Conservation (phyloP, 441 rosid species). For the Aquilaria agallochum region DNA sequence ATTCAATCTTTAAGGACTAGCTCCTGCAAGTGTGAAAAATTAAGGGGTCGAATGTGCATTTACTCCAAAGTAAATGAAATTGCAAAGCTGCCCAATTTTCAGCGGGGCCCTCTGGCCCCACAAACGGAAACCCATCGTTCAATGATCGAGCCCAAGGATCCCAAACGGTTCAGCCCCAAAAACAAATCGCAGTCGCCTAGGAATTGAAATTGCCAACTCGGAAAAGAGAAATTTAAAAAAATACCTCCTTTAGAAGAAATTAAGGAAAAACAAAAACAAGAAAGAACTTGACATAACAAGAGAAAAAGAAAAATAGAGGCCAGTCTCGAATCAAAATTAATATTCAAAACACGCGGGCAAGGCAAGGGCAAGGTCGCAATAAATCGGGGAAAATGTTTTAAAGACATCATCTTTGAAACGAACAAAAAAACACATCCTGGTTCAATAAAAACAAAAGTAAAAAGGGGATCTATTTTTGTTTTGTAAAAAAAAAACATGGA, state of each 20-base stretch:
- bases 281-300: background rate
- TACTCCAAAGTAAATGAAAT: too few relatives aligned
- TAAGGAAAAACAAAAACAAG: slow-evolving; percentile 4
- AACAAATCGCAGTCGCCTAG: slow-evolving; percentile 1
- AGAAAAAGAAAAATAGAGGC: background rate
- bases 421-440: slow-evolving; percentile 5
- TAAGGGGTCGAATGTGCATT: too few relatives aligned
- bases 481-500: slow-evolving; percentile 26
- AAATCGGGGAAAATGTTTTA: background rate
- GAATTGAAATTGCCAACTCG: slow-evolving; percentile 3
- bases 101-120: slow-evolving; percentile 13
- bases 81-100: too few relatives aligned
- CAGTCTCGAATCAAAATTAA: background rate
- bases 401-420: slow-evolving; percentile 2
- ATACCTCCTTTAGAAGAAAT: background rate
- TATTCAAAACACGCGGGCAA: slow-evolving; percentile 1
- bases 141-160: slow-evolving; percentile 21
- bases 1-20: too few relatives aligned
- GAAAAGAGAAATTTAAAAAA: background rate
- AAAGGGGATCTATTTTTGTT: slow-evolving; percentile 5
- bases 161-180: slow-evolving; percentile 10
- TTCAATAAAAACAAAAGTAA: slow-evolving; percentile 17
- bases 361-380: background rate
- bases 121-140: slow-evolving; percentile 1
- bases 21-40: too few relatives aligned